These are phyloP conservation scores for Epichloe sibirici DNA, from an alignment of 2,329 filamentous ascomycete species.

Conservation along the genomic window DNA sequence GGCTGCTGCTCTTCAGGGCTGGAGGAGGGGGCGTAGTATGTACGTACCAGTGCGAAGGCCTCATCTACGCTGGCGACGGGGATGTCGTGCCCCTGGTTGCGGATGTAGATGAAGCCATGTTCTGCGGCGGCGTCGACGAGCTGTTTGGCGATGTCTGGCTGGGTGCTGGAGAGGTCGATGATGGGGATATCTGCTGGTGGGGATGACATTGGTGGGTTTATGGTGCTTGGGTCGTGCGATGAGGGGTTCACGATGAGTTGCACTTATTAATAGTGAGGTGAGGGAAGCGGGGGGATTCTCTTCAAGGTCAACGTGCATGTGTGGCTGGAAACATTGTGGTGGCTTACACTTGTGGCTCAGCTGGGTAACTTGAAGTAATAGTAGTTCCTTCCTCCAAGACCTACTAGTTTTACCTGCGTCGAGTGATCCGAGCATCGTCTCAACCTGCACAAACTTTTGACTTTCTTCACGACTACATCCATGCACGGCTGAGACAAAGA, in stretches of 20 bases:
- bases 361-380: too few relatives aligned
- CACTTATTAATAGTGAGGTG: background rate
- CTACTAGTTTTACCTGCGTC: background rate
- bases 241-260: background rate
- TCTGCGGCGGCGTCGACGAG: conserved; percentile 70
- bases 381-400: background rate
- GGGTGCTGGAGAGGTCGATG: conserved; percentile 60
- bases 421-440: too few relatives aligned
- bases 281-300: too few relatives aligned
- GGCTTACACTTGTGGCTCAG: too few relatives aligned
- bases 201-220: conserved; percentile 10
- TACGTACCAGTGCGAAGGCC: conserved; percentile 69
- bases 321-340: too few relatives aligned
- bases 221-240: background rate
- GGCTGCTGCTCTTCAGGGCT: background rate
- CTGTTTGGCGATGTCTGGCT: conserved; percentile 46
- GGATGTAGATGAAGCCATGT: conserved; percentile 84
- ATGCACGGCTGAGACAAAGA: background rate
- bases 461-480: too few relatives aligned
- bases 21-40: background rate
- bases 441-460: too few relatives aligned
- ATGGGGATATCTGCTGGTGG: conserved; percentile 52
- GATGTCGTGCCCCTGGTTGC: conserved; percentile 60
- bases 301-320: too few relatives aligned
- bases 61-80: conserved; percentile 50